Conservation (phyloP, 208 protist genomes). For the Phytomonas serpens region DNA sequence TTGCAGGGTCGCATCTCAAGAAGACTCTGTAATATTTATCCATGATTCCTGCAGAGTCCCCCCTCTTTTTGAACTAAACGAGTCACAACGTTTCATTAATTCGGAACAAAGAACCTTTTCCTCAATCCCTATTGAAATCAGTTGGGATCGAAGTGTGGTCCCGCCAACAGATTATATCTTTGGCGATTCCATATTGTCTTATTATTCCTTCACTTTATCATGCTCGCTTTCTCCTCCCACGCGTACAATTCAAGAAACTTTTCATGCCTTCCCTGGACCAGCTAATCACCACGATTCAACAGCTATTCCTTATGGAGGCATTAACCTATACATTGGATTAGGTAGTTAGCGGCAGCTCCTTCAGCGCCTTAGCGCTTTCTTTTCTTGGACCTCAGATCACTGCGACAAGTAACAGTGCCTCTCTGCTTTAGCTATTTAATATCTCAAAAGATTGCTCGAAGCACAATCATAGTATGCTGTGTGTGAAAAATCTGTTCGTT, state of each 20-base stretch:
- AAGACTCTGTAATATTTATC: too few relatives aligned
- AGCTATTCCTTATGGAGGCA: constrained; percentile 34
- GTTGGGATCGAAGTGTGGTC: constrained; percentile 39
- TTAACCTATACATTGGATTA: constrained; percentile 42
- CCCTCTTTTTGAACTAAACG: not conserved
- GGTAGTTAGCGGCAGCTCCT: constrained; percentile 35
- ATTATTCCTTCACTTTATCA: constrained; percentile 53
- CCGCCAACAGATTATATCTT: constrained; percentile 48
- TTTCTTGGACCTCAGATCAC: not conserved
- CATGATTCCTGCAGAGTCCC: constrained; percentile 9
- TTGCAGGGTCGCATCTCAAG: too few relatives aligned
- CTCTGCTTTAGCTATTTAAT: too few relatives aligned
- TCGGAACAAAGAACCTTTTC: constrained; percentile 25
- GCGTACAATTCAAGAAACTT: constrained; percentile 29
- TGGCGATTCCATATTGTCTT: constrained; percentile 27
- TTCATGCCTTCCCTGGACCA: constrained; percentile 22
- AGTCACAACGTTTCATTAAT: constrained; percentile 15
- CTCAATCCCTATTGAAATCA: constrained; percentile 28
- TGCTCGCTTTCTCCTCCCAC: constrained; percentile 34
- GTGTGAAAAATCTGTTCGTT: too few relatives aligned
- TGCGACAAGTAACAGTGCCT: too few relatives aligned
- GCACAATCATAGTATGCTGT: not conserved
- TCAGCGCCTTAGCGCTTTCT: constrained; percentile 10
- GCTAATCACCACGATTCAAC: constrained; percentile 20
- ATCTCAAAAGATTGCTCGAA: too few relatives aligned